Evolutionary conservation across 441 rosid species (phyloP).

Genomic region (Iberis amara): DNA sequence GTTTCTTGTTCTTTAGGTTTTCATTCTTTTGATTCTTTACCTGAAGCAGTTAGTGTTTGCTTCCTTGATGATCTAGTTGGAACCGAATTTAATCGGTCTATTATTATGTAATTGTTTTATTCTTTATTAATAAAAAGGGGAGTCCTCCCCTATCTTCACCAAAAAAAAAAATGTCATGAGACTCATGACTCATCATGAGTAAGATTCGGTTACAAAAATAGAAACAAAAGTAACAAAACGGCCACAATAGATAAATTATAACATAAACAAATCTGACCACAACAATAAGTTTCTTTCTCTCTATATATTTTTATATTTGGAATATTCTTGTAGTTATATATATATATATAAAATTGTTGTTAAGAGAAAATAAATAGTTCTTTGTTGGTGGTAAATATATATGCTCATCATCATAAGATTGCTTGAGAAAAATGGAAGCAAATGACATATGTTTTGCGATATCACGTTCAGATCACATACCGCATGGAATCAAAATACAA

Average conservation of each 20-base stretch:
- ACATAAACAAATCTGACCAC: constrained; percentile 7
- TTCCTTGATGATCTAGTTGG: too few species aligned
- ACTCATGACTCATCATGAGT: constrained; percentile 24
- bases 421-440: constrained; percentile 25
- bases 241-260: constrained; percentile 6
- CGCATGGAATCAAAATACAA: constrained; percentile 27
- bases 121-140: too few species aligned
- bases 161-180: too few species aligned
- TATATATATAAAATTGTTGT: background rate
- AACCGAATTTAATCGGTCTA: too few species aligned
- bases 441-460: constrained; percentile 30
- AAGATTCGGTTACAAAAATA: constrained; percentile 28
- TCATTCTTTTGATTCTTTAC: too few species aligned
- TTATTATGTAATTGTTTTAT: too few species aligned
- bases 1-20: too few species aligned
- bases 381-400: constrained; percentile 20
- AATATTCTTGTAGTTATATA: constrained; percentile 7
- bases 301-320: background rate
- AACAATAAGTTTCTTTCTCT: background rate
- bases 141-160: too few species aligned
- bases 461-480: constrained; percentile 29
- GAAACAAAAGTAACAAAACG: constrained; percentile 25
- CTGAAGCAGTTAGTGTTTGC: too few species aligned
- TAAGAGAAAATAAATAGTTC: background rate
- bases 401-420: constrained; percentile 24